Percentiles rank a stretch among this genome's conserved stretches.
Conservation (phyloP, 2,329 filamentous ascomycete genomes). For the Pseudocercospora fuligena region DNA sequence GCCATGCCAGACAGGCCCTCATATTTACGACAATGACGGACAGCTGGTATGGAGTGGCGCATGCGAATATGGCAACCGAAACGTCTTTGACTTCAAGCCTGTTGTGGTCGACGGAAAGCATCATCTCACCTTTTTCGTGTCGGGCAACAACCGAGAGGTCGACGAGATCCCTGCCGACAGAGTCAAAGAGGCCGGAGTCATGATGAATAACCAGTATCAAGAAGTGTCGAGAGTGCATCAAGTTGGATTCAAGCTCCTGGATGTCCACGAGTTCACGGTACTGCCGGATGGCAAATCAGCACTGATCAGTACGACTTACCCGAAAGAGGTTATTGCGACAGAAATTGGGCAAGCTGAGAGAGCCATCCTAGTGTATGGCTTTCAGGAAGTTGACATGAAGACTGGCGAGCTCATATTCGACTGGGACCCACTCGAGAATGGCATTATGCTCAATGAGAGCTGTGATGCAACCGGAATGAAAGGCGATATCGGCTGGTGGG, state of each 20-base stretch:
- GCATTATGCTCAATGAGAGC: slow-evolving; percentile 34
- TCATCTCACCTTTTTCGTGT: slow-evolving; percentile 63
- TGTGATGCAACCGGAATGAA: slow-evolving; percentile 6
- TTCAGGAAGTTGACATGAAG: slow-evolving; percentile 51
- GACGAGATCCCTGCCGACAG: slow-evolving; percentile 3
- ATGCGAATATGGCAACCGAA: slow-evolving; percentile 9
- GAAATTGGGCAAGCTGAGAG: slow-evolving; percentile 11
- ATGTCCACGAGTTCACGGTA: slow-evolving; percentile 19
- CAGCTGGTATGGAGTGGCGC: slow-evolving; percentile 23
- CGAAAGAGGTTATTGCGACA: not conserved
- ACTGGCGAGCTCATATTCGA: slow-evolving; percentile 48
- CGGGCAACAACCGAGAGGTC: not conserved
- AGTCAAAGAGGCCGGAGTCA: slow-evolving; percentile 23
- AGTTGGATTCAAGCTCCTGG: slow-evolving; percentile 3
- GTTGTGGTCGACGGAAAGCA: slow-evolving; percentile 84
- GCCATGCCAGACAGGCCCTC: slow-evolving; percentile 18
- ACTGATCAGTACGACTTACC: slow-evolving; percentile 11
- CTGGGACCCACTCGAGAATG: slow-evolving; percentile 51
- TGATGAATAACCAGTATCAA: slow-evolving; percentile 39
- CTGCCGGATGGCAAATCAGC: slow-evolving; percentile 6
- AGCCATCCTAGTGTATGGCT: slow-evolving; percentile 38
- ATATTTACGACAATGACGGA: slow-evolving; percentile 22
- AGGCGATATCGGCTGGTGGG: slow-evolving; percentile 13
- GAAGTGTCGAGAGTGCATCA: slow-evolving; percentile 43
- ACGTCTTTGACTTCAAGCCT: slow-evolving; percentile 56